Base-by-base conservation (phyloP, 306 rosid genomes). In the Abrus pulchellus region DNA sequence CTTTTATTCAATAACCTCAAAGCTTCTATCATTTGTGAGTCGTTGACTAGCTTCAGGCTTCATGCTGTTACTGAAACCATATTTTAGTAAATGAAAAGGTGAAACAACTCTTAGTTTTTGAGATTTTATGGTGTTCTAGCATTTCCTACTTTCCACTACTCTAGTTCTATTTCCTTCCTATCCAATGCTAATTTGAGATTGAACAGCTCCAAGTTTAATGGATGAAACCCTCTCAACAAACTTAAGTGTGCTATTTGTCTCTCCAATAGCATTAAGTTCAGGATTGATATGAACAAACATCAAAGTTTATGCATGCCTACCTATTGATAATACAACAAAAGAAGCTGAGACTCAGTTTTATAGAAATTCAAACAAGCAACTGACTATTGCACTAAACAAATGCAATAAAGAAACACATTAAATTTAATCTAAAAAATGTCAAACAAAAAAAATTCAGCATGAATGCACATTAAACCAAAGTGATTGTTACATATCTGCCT, bases 231-330 rank as follows among this genome's bases (percentile, higher is more conserved):
- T 96, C 86, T 96, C 99, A 29, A 98, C 98, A 84, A 96, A 96
- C 85, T 96, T 96, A 78, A 96, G 99, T 11, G 98, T 96, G 87
- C 99, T 96, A 75, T 90, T 90, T 34, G 99, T 96, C 89, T 96
- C 98, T 74, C 99, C 99, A 27, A 92, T 82, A 11, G 99, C 90
- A 81, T 89, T 91, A 9, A 87, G 77, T 80, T 96, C 99, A n/a
- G 98, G 97, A 75, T 93, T 96, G 88, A 96, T 90, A 85, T 96
- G 99, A 54, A 96, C 99, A 87, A 96, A 93, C 99, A 96, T 96
- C 91, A 96, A 88, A 28, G 99, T 96, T 83, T 96, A 93, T 59
- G 99, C 99, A 50, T 93, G 98, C 55, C 99, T 98, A 74, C 99
- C 99, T 96, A 78, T 64, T 72, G 14, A 56, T 30, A 82, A 49